Evolutionary conservation across 805 yeast genomes (phyloP), one percentile per base, ranked within the genome.

Genomic region (Allodekkera sacchari): DNA sequence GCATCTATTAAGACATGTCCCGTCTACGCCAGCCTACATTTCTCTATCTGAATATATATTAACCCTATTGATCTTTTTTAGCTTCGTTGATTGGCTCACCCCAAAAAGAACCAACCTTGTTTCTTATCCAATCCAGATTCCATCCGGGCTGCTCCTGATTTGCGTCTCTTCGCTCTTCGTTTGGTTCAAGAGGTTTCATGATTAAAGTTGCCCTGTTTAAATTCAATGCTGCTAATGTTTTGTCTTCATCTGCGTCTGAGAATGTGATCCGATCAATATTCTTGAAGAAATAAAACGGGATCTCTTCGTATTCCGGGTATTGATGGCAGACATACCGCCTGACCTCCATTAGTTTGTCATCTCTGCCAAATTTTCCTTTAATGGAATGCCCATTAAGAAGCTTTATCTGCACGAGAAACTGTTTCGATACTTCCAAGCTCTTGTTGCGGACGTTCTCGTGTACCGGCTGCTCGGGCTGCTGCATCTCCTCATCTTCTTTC

Each of bases 201-300:
- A 83, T 76, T 29, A 87, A 53, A 0, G 81, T 83, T 8, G 94
- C 77, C 35, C 94, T 64, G 11, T 71, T 65, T 31, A 87, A 58
- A 15, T 73, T 75, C 33, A 87, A 59, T 4, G 62, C 67, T 17
- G 50, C 50, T 23, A 87, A 58, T 3, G 74, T 56, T 36, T 57
- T 44, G 34, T 65, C 64, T 43, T 85, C 89, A 30, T 79, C 81
- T 0, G 73, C 68, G 4, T 66, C 68, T 2, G 75, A 58, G 38
- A 79, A 85, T 0, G 79, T 70, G 5, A 72, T 64, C 35, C 82
- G 68, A 14, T 84, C 88, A 28, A 73, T 61, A 4, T 66, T 63
- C 31, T 68, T 66, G 34, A 56, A 64, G 33, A 77, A 74, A 35
- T 64, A 63, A 30, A 71, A 70, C 2, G 77, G 69, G 5, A 50